Evolutionary conservation across 768 basidiomycete genomes (phyloP).

Genomic region (Agrocybe praecox): DNA sequence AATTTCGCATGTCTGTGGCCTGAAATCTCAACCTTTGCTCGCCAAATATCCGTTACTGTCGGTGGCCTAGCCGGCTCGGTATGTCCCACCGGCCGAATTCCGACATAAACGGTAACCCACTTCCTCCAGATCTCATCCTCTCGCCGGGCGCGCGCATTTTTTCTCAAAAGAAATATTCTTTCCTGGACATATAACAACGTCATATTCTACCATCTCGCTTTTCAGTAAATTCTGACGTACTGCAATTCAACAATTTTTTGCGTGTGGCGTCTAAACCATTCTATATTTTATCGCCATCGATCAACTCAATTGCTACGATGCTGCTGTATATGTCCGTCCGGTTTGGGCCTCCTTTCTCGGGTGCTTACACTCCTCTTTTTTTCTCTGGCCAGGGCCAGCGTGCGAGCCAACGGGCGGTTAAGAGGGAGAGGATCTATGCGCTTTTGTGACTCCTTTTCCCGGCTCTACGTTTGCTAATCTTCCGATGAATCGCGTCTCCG

Average conservation of each 20-base stretch:
- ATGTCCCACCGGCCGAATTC: constrained; percentile 29
- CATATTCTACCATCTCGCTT: background rate
- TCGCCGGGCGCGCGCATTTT: background rate
- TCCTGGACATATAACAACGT: constrained; percentile 7
- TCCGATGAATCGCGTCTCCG: constrained; percentile 19
- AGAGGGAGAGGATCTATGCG: constrained; percentile 5
- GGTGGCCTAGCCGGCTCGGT: constrained; percentile 32
- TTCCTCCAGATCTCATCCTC: constrained; percentile 11
- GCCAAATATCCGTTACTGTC: constrained; percentile 50
- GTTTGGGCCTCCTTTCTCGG: constrained; percentile 29
- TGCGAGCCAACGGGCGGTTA: constrained; percentile 5
- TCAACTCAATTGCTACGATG: constrained; percentile 16
- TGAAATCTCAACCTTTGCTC: constrained; percentile 26
- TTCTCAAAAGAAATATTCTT: constrained; percentile 1
- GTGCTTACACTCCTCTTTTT: constrained; percentile 21
- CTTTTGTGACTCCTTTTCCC: constrained; percentile 4
- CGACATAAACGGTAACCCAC: constrained; percentile 21
- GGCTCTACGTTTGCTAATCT: constrained; percentile 16
- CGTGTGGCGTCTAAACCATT: constrained; percentile 15
- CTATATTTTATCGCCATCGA: constrained; percentile 1
- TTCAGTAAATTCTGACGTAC: constrained; percentile 5
- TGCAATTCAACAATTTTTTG: constrained; percentile 1
- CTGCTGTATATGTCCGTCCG: constrained; percentile 19
- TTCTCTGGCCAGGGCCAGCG: constrained; percentile 20
- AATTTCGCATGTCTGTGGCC: constrained; percentile 35